phyloP scores from a whole-genome alignment of 208 protist genomes.

The Novymonas esmeraldas region DNA sequence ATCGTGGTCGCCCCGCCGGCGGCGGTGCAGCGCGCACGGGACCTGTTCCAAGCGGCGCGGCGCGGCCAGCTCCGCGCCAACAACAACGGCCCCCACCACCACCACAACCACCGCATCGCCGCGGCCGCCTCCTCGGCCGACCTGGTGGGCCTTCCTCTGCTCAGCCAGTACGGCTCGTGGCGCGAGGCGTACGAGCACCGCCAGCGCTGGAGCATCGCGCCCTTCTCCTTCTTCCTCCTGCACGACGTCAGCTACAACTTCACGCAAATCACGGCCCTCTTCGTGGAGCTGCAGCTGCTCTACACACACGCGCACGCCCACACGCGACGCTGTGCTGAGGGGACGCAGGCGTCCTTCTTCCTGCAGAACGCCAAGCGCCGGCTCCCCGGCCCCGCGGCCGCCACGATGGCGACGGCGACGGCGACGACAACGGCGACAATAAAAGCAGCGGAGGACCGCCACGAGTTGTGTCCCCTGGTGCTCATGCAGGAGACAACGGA shows the following conservation, averaged over 20 bases:
- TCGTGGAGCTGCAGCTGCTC: constrained; percentile 68
- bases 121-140: constrained; percentile 31
- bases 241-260: constrained; percentile 86
- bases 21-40: constrained; percentile 40
- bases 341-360: constrained; percentile 26
- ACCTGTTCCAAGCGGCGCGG: constrained; percentile 39
- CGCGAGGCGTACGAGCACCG: constrained; percentile 82
- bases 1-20: constrained; percentile 67
- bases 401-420: no score
- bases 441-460: constrained; percentile 33
- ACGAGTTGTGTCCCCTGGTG: constrained; percentile 60
- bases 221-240: constrained; percentile 86
- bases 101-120: neutral
- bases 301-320: constrained; percentile 55
- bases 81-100: neutral
- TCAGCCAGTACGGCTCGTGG: constrained; percentile 88
- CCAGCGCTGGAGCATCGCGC: constrained; percentile 57
- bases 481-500: constrained; percentile 78
- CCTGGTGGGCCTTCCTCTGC: constrained; percentile 71
- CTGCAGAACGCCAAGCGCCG: constrained; percentile 30
- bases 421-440: no score
- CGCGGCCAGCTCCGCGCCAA: constrained; percentile 32
- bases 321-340: constrained; percentile 42
- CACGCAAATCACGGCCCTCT: constrained; percentile 78
- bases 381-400: constrained; percentile 27